These are phyloP conservation scores for Phycomyces nitens DNA, from an alignment of 192 early-diverging fungal species.

Conservation along the genomic window DNA sequence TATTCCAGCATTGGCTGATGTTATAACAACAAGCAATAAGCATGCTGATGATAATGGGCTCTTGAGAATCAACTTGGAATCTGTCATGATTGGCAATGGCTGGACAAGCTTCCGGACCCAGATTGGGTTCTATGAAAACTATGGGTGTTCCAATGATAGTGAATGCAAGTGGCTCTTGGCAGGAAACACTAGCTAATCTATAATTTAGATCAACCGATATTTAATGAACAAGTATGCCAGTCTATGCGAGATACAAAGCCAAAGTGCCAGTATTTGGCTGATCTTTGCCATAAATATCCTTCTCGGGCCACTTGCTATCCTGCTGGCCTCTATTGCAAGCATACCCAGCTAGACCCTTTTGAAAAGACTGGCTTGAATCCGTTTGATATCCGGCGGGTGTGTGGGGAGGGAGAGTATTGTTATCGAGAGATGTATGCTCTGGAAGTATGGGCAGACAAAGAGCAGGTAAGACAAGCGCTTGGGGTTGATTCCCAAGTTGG, in stretches of 20 bases:
- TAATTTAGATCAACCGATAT: conserved; percentile 68
- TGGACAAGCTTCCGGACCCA: conserved; percentile 83
- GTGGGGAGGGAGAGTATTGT: conserved; percentile 78
- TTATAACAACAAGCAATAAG: conserved; percentile 73
- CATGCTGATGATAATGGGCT: conserved; percentile 10
- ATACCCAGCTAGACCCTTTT: neutral
- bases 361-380: conserved; percentile 47
- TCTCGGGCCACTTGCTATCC: conserved; percentile 80
- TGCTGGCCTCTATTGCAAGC: conserved; percentile 44
- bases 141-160: conserved; percentile 58
- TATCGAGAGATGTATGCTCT: conserved; percentile 82
- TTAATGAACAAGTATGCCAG: conserved; percentile 71
- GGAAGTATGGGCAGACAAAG: conserved; percentile 72
- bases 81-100: conserved; percentile 89
- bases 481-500: conserved; percentile 65
- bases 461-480: conserved; percentile 70
- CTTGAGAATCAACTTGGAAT: conserved; percentile 58
- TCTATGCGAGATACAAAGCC: conserved; percentile 71
- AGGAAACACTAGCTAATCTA: too few species aligned
- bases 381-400: conserved; percentile 90
- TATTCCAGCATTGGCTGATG: conserved; percentile 82
- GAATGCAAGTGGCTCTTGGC: neutral
- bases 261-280: conserved; percentile 71
- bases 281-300: conserved; percentile 82
- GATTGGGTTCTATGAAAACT: conserved; percentile 81